Base-by-base conservation (phyloP, 2,329 filamentous ascomycete genomes). In the Berkeleyomyces basicola region DNA sequence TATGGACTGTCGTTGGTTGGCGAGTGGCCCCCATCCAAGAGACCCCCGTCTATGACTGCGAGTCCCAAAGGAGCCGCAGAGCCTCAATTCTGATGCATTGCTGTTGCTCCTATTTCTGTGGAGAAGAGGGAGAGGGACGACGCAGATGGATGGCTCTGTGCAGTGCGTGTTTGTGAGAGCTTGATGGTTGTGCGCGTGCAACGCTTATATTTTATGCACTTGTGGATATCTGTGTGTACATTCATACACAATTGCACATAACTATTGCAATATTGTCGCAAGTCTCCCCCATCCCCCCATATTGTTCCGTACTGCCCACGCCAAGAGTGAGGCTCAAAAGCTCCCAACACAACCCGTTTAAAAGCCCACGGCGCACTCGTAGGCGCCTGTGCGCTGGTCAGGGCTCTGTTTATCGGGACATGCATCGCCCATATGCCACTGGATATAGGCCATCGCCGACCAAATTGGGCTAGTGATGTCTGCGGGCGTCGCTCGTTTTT, bases 41-140 rank as follows among this genome's bases (percentile, higher is more conserved):
- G 23, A 3, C 53, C 55, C 55, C 55, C 37, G 39, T 58, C 43
- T 44, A 9, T 37, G 6, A 43, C 16, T 9, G 10, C 31, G 10
- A 51, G 47, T 42, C 43, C 39, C 37, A 58, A 58, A 58, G 55
- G 55, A 58, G 37, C 55, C 55, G 55, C 55, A 58, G 55, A 58
- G 55, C 55, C 55, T 58, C 55, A 58, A 42, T 58, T 58, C 31
- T 58, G 55, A 58, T 58, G 47, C 31, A 51, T 51, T 14, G 43
- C 44, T 49, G 43, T 61, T 42, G 31, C 4, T 49, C n/a, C 9
- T 61, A 5, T 14, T n/a, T 39, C n/a, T 51, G 23, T 16, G 59
- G 46, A 40, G 59, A 40, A 53, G n/a, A 36, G n/a, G 33, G 14
- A 37, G 37, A 37, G n/a, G n/a, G 37, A 57, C 33, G n/a, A 47